phyloP scores from a whole-genome alignment of 495 filamentous ascomycete genomes.

The Arthonia radiata region DNA sequence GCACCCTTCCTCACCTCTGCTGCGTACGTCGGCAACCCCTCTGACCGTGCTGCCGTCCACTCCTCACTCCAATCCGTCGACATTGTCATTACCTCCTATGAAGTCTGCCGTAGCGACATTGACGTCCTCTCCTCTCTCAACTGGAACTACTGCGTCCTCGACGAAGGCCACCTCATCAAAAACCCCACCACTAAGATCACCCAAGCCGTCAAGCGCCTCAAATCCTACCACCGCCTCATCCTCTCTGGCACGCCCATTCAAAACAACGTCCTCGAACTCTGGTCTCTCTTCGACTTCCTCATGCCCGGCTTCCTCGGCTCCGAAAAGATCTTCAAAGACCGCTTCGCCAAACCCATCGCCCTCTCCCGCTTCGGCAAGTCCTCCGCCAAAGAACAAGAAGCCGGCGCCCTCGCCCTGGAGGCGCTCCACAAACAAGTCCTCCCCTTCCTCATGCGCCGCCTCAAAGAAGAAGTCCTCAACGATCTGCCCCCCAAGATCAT shows the following conservation, averaged over 20 bases:
- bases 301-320: slow-evolving; percentile 98
- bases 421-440: slow-evolving; percentile 94
- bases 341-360: slow-evolving; percentile 92
- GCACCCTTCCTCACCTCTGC: slow-evolving; percentile 78
- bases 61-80: slow-evolving; percentile 48
- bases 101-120: slow-evolving; percentile 84
- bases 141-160: slow-evolving; percentile 95
- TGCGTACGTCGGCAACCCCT: slow-evolving; percentile 71
- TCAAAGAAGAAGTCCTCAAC: slow-evolving; percentile 94
- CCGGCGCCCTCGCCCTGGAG: slow-evolving; percentile 84
- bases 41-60: slow-evolving; percentile 45
- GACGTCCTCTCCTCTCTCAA: slow-evolving; percentile 57
- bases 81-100: slow-evolving; percentile 90
- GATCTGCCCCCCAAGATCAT: slow-evolving; percentile 95
- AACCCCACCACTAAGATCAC: slow-evolving; percentile 90
- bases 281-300: slow-evolving; percentile 95
- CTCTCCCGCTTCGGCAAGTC: slow-evolving; percentile 86
- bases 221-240: slow-evolving; percentile 83
- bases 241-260: slow-evolving; percentile 94
- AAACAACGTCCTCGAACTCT: slow-evolving; percentile 94
- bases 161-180: slow-evolving; percentile 96
- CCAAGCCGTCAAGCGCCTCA: slow-evolving; percentile 62
- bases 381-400: slow-evolving; percentile 95
- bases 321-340: slow-evolving; percentile 91
- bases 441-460: slow-evolving; percentile 81